A percentile compares a stretch with the other conserved stretches of the same genome.
These are phyloP conservation scores for Gossypium schwendimanii DNA, from an alignment of 441 rosid species.

Conservation along the genomic window DNA sequence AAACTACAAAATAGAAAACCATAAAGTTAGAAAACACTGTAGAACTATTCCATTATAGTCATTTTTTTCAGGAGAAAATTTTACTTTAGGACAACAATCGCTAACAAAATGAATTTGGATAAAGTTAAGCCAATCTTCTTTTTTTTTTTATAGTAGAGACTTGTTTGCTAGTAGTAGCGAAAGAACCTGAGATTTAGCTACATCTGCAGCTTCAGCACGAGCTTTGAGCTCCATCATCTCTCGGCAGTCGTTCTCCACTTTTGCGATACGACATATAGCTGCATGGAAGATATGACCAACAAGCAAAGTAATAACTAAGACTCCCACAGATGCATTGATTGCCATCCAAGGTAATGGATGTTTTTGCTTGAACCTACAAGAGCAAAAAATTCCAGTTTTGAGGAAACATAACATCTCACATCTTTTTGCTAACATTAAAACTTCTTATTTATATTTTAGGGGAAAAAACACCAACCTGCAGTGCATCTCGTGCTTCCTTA, in stretches of 20 bases:
- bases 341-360: slow-evolving; percentile 78
- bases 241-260: slow-evolving; percentile 66
- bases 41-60: neutral
- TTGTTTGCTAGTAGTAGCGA: neutral
- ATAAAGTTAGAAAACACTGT: slow-evolving; percentile 5
- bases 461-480: slow-evolving; percentile 59
- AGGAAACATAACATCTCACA: slow-evolving; percentile 16
- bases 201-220: slow-evolving; percentile 97
- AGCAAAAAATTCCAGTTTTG: slow-evolving; percentile 8
- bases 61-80: neutral
- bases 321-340: slow-evolving; percentile 51
- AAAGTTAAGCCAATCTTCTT: slow-evolving; percentile 8
- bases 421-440: neutral
- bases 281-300: slow-evolving; percentile 70
- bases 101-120: neutral
- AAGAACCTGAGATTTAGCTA: slow-evolving; percentile 92
- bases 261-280: slow-evolving; percentile 63
- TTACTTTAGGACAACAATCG: neutral
- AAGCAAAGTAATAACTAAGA: slow-evolving; percentile 65
- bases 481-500: slow-evolving; percentile 85
- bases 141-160: slow-evolving; percentile 12
- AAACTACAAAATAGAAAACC: slow-evolving; percentile 47
- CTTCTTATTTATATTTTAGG: neutral
- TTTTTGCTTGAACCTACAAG: slow-evolving; percentile 73
- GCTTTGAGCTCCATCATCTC: slow-evolving; percentile 74